Evolutionary conservation across 129 eudicot species (phyloP).

Genomic region (Apium graveolens): DNA sequence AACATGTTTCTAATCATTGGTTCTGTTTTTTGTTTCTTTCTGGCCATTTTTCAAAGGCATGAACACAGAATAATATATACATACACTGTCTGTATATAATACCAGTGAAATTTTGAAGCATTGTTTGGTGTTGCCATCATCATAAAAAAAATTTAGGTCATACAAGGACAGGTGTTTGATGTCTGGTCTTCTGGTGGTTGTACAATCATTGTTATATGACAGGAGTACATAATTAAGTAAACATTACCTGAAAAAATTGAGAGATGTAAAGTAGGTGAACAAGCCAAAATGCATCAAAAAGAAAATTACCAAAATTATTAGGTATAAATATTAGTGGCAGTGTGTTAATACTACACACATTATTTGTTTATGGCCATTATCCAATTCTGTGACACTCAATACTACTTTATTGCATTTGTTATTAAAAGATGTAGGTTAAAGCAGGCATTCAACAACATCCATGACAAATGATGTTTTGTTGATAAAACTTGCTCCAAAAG

Average conservation of each 20-base stretch:
- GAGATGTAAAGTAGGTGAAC: neutral
- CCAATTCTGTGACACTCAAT: neutral
- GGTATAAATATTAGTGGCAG: neutral
- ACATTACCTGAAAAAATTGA: neutral
- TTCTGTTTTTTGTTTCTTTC: neutral
- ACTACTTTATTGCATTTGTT: neutral
- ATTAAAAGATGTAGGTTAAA: neutral
- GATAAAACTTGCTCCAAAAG: neutral
- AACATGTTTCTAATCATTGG: conserved; percentile 4
- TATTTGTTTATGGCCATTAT: neutral
- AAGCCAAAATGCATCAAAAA: neutral
- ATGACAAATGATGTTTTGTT: neutral
- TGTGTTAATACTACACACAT: neutral
- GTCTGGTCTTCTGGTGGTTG: neutral
- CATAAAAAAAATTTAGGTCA: neutral
- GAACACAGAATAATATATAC: neutral
- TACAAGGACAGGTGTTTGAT: neutral
- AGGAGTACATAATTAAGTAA: neutral
- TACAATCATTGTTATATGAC: neutral
- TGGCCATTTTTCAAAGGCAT: neutral
- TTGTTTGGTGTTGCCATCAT: neutral
- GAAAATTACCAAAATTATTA: neutral
- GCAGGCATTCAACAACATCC: neutral
- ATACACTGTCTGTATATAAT: neutral
- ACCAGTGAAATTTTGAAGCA: neutral